These are phyloP conservation scores for Kalmusia sp. DNA, from an alignment of 2,329 filamentous ascomycete genomes.

Conservation along the genomic window DNA sequence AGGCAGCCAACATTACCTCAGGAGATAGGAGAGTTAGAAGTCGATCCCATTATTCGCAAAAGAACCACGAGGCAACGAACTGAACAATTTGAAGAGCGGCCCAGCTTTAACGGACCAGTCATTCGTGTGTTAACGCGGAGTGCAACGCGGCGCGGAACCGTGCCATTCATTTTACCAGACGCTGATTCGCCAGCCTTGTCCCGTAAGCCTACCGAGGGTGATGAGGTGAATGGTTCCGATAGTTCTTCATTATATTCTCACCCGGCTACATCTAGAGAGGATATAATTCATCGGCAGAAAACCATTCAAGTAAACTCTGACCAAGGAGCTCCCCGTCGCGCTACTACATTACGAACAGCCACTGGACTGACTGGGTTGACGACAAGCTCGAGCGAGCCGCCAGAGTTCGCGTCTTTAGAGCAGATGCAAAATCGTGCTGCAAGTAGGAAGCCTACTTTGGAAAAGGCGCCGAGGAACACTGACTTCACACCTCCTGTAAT, in stretches of 20 bases:
- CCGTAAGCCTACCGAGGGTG: background rate
- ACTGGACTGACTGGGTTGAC: background rate
- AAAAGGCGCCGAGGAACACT: background rate
- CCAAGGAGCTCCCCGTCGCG: background rate
- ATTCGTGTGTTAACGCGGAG: background rate
- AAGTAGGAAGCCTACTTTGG: background rate
- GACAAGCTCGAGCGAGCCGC: conserved; percentile 9
- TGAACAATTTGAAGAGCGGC: background rate
- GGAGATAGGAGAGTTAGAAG: no score
- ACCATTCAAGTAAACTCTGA: background rate
- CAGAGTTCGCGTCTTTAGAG: conserved; percentile 8
- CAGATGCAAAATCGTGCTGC: conserved; percentile 8
- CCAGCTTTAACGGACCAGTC: background rate
- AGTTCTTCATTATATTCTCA: background rate
- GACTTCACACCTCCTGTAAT: background rate
- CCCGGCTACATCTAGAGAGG: background rate
- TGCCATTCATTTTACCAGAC: background rate
- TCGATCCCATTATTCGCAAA: conserved; percentile 1
- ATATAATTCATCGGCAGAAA: background rate
- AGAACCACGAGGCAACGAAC: background rate
- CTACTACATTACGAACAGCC: conserved; percentile 5
- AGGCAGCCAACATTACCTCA: no score
- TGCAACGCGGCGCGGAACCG: background rate
- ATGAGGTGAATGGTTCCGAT: background rate
- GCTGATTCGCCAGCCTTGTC: background rate